phyloP scores from a whole-genome alignment of 345 rosid species.

The Eucalyptus sp. region DNA sequence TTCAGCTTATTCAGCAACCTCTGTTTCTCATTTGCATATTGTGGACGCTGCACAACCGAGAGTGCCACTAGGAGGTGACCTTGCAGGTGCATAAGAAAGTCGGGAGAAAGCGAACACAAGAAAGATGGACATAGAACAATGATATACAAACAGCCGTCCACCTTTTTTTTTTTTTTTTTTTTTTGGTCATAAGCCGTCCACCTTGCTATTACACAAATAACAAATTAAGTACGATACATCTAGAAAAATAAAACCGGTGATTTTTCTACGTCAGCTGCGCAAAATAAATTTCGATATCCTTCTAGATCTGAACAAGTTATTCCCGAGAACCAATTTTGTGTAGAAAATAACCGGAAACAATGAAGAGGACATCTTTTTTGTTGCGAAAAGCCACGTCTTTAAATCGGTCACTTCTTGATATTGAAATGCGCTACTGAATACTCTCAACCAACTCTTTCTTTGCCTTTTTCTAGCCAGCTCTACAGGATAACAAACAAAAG shows the following conservation, averaged over 20 bases:
- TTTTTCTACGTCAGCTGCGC: not conserved
- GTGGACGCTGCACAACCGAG: not conserved
- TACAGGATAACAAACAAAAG: not conserved
- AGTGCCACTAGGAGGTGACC: not conserved
- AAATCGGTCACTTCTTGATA: not conserved
- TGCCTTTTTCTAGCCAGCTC: not conserved
- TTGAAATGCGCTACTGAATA: not conserved
- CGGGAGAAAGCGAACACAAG: not conserved
- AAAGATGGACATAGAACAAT: not conserved
- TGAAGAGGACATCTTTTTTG: not conserved
- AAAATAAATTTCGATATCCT: no score
- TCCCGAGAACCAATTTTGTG: not conserved
- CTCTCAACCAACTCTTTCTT: not conserved
- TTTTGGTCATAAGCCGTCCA: no score
- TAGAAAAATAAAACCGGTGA: not conserved
- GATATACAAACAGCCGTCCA: not conserved
- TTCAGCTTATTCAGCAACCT: not conserved
- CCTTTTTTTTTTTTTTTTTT: no score
- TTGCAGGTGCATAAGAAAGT: not conserved
- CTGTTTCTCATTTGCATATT: not conserved
- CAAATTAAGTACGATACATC: not conserved
- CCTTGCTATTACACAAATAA: not conserved
- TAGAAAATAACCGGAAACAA: not conserved
- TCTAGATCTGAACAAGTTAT: not conserved
- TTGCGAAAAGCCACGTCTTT: not conserved